Conservation (phyloP, 2,329 filamentous ascomycete species). For the Arthrobotrys sphaeroides region DNA sequence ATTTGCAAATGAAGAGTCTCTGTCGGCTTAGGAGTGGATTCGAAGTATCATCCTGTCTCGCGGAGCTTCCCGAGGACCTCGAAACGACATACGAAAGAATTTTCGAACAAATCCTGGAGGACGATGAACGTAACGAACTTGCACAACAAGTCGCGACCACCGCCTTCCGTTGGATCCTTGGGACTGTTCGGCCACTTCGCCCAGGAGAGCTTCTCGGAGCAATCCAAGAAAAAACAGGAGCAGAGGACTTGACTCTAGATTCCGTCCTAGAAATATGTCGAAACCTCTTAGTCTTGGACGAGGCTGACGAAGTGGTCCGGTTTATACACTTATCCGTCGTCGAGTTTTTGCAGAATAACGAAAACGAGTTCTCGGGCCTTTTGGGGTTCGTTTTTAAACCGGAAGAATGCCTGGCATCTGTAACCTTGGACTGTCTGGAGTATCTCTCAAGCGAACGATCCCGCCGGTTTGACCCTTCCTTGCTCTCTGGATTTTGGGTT, state of each 20-base stretch:
- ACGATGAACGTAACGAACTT: neutral
- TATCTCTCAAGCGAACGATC: neutral
- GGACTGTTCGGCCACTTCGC: constrained; percentile 12
- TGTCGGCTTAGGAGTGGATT: constrained; percentile 18
- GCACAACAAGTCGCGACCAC: neutral
- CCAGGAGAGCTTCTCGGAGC: constrained; percentile 24
- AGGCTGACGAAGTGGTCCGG: constrained; percentile 44
- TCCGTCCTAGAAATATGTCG: constrained; percentile 44
- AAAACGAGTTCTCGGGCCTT: neutral
- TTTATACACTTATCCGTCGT: constrained; percentile 55
- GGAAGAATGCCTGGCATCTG: neutral
- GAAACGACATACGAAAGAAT: constrained; percentile 36
- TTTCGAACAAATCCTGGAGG: constrained; percentile 5
- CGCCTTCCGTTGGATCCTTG: constrained; percentile 54
- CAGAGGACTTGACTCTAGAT: neutral
- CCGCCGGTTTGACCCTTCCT: neutral
- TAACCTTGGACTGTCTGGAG: neutral
- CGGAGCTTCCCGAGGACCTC: constrained; percentile 34
- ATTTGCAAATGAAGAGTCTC: constrained; percentile 53
- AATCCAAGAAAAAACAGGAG: neutral
- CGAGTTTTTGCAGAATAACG: constrained; percentile 43
- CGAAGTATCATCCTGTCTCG: constrained; percentile 27
- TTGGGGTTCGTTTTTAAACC: neutral
- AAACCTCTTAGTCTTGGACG: constrained; percentile 54
- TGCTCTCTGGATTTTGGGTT: neutral